phyloP scores from a whole-genome alignment of 768 basidiomycete genomes.

The Inosperma sp. region DNA sequence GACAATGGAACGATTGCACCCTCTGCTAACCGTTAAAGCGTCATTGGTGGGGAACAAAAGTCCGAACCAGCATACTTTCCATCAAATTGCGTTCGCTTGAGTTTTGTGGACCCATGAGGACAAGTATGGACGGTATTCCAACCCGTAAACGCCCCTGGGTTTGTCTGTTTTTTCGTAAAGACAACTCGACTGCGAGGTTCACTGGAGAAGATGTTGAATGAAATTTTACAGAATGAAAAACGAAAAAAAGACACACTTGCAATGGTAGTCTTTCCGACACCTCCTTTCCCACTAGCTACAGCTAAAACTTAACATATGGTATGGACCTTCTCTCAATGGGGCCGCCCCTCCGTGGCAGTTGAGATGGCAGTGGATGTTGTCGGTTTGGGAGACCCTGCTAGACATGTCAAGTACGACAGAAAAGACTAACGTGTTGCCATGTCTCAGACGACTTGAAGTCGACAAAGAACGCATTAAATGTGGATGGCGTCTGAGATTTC shows the following conservation, averaged over 20 bases:
- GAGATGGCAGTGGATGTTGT: constrained; percentile 43
- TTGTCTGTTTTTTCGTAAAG: constrained; percentile 36
- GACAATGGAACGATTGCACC: constrained; percentile 77
- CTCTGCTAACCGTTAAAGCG: constrained; percentile 32
- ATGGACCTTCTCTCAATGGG: constrained; percentile 53
- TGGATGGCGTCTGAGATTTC: too few species aligned
- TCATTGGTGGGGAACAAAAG: not conserved
- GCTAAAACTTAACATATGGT: constrained; percentile 73
- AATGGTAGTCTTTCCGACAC: constrained; percentile 92
- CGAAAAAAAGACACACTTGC: constrained; percentile 57
- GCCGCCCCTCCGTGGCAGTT: constrained; percentile 56
- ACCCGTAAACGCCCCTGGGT: constrained; percentile 52
- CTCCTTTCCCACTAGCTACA: constrained; percentile 92
- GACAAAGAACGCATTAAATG: constrained; percentile 18
- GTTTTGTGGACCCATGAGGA: constrained; percentile 82
- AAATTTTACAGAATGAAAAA: not conserved
- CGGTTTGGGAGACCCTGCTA: constrained; percentile 31
- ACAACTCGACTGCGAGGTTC: constrained; percentile 76
- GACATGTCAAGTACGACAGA: not conserved
- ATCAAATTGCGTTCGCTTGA: constrained; percentile 77
- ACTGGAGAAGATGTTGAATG: constrained; percentile 38
- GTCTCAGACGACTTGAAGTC: constrained; percentile 23
- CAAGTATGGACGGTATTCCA: constrained; percentile 86
- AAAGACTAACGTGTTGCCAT: constrained; percentile 57
- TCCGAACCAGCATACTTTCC: constrained; percentile 40